phyloP scores from a whole-genome alignment of 169 alveolate species.

The Eimeria falciformis region DNA sequence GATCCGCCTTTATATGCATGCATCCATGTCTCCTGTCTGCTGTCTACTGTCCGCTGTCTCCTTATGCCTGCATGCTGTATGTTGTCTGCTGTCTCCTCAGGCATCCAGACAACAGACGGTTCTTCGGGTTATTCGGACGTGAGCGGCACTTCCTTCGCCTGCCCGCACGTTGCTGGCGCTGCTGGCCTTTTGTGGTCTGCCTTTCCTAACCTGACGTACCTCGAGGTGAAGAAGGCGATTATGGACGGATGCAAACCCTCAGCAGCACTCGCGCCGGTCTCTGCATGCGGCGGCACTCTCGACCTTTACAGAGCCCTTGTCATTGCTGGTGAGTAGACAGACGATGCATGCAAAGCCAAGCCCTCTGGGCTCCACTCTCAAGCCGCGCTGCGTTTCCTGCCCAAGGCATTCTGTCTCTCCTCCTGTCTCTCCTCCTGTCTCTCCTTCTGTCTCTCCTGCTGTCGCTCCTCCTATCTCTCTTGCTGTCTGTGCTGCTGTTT shows the following conservation, averaged over 20 bases:
- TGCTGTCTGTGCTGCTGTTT: background rate
- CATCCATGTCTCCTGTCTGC: background rate
- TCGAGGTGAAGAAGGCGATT: constrained; percentile 76
- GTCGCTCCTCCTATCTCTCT: background rate
- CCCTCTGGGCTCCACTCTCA: background rate
- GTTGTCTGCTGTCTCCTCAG: constrained; percentile 34
- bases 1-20: background rate
- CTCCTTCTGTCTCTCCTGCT: background rate
- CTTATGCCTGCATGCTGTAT: background rate
- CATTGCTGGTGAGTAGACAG: constrained; percentile 68
- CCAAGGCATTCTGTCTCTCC: background rate
- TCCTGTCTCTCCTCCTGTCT: background rate
- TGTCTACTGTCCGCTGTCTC: background rate
- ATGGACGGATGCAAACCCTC: constrained; percentile 78
- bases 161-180: constrained; percentile 82
- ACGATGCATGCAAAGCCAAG: background rate
- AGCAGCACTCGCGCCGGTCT: constrained; percentile 36
- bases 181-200: constrained; percentile 84
- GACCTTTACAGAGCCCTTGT: constrained; percentile 40
- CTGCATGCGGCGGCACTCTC: constrained; percentile 75
- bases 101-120: constrained; percentile 63
- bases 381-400: background rate
- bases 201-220: constrained; percentile 80
- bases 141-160: constrained; percentile 83
- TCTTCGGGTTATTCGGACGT: constrained; percentile 73